Conservation (phyloP, 495 filamentous ascomycete genomes). For the Neurospora sp. region DNA sequence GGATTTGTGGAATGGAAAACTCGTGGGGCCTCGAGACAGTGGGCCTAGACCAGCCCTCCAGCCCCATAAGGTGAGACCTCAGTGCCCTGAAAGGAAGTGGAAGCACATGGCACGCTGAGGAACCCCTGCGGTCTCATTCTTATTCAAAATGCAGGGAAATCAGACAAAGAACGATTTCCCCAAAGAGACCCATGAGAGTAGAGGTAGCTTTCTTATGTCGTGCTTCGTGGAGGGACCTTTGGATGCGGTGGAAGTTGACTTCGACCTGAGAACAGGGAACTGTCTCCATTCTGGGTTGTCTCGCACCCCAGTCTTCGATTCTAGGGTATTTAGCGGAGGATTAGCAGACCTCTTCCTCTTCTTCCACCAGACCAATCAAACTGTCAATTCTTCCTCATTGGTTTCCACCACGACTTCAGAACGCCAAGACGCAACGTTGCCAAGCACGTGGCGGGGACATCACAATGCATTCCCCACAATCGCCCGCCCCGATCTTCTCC, state of each 20-base stretch:
- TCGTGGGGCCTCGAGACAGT: background rate
- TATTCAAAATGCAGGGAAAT: background rate
- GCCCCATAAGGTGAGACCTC: background rate
- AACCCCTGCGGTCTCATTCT: background rate
- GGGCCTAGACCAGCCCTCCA: background rate
- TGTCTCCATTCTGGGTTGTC: too few species aligned
- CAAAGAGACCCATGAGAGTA: background rate
- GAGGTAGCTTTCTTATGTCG: background rate
- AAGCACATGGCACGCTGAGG: background rate
- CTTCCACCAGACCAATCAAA: too few species aligned
- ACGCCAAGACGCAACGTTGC: conserved; percentile 1
- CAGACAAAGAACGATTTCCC: background rate
- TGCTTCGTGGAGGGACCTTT: background rate
- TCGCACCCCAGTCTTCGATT: too few species aligned
- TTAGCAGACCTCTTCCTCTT: too few species aligned
- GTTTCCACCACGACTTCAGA: too few species aligned
- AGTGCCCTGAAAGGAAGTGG: background rate
- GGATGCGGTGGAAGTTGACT: background rate
- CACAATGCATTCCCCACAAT: background rate
- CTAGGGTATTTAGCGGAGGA: too few species aligned
- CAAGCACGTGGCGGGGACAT: background rate
- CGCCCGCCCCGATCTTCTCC: background rate
- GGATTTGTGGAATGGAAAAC: background rate
- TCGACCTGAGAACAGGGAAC: background rate
- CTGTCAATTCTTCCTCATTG: too few species aligned